Percentiles rank a stretch among this genome's conserved stretches.
Conservation (phyloP, 495 filamentous ascomycete species). For the Aspergillus bridgeri region DNA sequence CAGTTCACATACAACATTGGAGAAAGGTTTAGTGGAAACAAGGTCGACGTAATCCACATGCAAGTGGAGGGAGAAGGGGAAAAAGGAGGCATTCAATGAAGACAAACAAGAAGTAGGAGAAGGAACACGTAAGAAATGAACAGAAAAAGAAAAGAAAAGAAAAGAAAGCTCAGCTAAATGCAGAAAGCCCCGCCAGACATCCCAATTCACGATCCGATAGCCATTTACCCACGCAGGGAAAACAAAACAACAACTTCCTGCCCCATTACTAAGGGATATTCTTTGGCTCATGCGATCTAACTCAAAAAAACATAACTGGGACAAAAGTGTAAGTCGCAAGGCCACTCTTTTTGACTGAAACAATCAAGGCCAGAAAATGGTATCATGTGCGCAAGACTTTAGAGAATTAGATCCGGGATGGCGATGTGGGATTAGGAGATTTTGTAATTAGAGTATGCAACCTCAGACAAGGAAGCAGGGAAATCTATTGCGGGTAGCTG, state of each 20-base stretch:
- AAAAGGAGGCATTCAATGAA: conserved; percentile 12
- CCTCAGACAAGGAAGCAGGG: conserved; percentile 21
- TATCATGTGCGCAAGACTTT: conserved; percentile 43
- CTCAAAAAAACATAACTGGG: conserved; percentile 32
- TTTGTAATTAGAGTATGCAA: conserved; percentile 39
- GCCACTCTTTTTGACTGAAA: conserved; percentile 37
- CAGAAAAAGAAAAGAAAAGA: conserved; percentile 9
- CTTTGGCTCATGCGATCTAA: conserved; percentile 33
- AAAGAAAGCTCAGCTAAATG: conserved; percentile 22
- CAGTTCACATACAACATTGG: conserved; percentile 17
- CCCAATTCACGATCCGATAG: conserved; percentile 19
- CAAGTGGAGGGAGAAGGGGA: background rate
- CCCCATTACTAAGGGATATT: conserved; percentile 8
- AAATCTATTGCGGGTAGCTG: conserved; percentile 45
- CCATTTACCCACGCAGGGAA: conserved; percentile 18
- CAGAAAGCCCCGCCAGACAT: conserved; percentile 23
- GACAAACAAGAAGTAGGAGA: conserved; percentile 11
- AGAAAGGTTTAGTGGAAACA: conserved; percentile 9
- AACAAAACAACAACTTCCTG: conserved; percentile 12
- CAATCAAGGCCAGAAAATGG: conserved; percentile 39
- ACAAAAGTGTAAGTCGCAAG: conserved; percentile 32
- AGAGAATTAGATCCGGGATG: conserved; percentile 33
- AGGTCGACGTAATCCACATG: conserved; percentile 16
- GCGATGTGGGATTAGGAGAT: conserved; percentile 37
- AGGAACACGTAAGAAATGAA: conserved; percentile 1